Percentiles rank a stretch among this genome's conserved stretches.
phyloP scores from a whole-genome alignment of 2,329 filamentous ascomycete species.

The Fusarium sublunatum region DNA sequence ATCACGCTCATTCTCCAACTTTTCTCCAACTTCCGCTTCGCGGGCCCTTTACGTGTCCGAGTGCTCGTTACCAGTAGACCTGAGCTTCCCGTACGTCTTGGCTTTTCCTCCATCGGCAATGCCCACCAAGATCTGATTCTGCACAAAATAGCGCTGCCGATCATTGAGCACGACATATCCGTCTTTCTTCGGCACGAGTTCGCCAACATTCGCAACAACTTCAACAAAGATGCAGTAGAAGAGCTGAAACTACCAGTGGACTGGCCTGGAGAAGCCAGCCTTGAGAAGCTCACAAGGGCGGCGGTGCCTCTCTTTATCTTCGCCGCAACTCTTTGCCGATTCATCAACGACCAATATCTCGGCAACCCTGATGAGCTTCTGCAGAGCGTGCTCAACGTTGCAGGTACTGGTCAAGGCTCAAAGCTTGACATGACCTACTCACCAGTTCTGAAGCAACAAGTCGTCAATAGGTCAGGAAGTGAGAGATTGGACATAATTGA shows the following conservation, averaged over 20 bases:
- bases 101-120: conserved; percentile 48
- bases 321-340: conserved; percentile 49
- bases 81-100: conserved; percentile 52
- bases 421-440: conserved; percentile 32
- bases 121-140: conserved; percentile 46
- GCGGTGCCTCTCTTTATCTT: conserved; percentile 52
- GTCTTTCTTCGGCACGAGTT: too few relatives aligned
- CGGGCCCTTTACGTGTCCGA: too few relatives aligned
- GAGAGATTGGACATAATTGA: conserved; percentile 20
- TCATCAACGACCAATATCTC: conserved; percentile 37
- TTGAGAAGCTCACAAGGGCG: conserved; percentile 38
- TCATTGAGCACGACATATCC: conserved; percentile 50
- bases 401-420: background rate
- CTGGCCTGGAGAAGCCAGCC: conserved; percentile 17
- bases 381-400: conserved; percentile 38
- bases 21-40: background rate
- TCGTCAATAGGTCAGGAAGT: background rate
- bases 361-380: conserved; percentile 42
- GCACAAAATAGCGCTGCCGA: conserved; percentile 48
- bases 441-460: conserved; percentile 21
- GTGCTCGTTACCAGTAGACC: conserved; percentile 54
- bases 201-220: too few relatives aligned
- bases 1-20: background rate
- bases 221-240: too few relatives aligned
- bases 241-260: background rate